A percentile compares a stretch with the other conserved stretches of the same genome.
Conservation (phyloP, 2,329 filamentous ascomycete species). For the Fusarium nelsonii region DNA sequence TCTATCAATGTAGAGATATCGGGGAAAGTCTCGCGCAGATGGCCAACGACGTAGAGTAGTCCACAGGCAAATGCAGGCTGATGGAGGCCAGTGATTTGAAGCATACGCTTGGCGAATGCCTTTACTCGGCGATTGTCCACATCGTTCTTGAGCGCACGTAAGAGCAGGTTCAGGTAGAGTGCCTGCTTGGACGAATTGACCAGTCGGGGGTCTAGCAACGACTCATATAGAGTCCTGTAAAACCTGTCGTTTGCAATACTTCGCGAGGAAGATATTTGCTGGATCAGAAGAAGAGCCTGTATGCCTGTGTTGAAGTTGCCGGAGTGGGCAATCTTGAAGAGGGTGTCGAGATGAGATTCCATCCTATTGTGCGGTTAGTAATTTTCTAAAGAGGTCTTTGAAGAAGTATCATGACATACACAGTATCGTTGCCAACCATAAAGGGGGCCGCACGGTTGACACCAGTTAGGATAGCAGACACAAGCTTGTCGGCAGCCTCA, state of each 20-base stretch:
- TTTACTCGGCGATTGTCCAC: conserved; percentile 92
- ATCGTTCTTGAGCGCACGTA: conserved; percentile 88
- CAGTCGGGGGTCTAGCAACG: conserved; percentile 88
- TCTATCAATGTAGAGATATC: conserved; percentile 82
- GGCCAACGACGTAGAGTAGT: conserved; percentile 87
- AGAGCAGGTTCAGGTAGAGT: conserved; percentile 92
- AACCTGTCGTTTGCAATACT: conserved; percentile 89
- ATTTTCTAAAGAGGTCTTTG: background rate
- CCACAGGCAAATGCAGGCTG: conserved; percentile 94
- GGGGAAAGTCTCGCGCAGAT: conserved; percentile 83
- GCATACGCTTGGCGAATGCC: conserved; percentile 92
- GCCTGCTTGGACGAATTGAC: conserved; percentile 93
- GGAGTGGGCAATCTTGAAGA: conserved; percentile 96
- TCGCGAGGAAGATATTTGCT: conserved; percentile 86
- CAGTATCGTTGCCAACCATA: conserved; percentile 81
- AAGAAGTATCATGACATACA: conserved; percentile 56
- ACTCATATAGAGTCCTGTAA: conserved; percentile 96
- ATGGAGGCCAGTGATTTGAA: conserved; percentile 89
- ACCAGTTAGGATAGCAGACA: conserved; percentile 90
- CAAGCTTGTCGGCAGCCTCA: conserved; percentile 81
- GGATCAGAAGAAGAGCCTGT: conserved; percentile 93
- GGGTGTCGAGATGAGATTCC: conserved; percentile 89
- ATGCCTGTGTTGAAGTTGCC: conserved; percentile 99
- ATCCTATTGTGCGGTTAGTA: conserved; percentile 63
- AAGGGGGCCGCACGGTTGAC: conserved; percentile 98